phyloP scores from a whole-genome alignment of 2,329 filamentous ascomycete genomes.

The Exophiala xenobiotica region DNA sequence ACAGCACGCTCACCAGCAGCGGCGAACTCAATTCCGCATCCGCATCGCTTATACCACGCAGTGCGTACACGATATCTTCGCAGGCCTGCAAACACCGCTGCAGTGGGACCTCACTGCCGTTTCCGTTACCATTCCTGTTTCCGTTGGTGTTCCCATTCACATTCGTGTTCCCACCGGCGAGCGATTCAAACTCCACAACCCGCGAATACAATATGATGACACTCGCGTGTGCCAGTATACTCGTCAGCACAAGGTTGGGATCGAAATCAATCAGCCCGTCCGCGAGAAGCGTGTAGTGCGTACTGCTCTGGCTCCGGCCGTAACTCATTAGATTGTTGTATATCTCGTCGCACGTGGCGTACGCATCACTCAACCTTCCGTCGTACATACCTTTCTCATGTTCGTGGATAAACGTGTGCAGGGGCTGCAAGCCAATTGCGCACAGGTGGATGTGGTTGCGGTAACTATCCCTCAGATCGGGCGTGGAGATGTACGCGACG shows the following conservation, averaged over 20 bases:
- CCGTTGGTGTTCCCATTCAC: too few relatives aligned
- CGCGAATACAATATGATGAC: slow-evolving; percentile 28
- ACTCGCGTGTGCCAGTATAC: slow-evolving; percentile 24
- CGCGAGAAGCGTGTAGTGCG: slow-evolving; percentile 28
- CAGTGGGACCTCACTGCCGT: slow-evolving; percentile 19
- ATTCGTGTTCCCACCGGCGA: too few relatives aligned
- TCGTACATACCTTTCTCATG: slow-evolving; percentile 21
- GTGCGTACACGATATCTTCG: slow-evolving; percentile 23
- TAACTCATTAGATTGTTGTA: slow-evolving; percentile 31
- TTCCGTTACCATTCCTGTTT: neutral
- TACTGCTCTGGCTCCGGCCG: slow-evolving; percentile 18
- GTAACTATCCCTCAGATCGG: slow-evolving; percentile 28
- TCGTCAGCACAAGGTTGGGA: slow-evolving; percentile 28
- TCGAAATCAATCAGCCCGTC: slow-evolving; percentile 30
- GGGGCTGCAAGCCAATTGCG: slow-evolving; percentile 29
- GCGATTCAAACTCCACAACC: slow-evolving; percentile 20
- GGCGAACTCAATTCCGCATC: slow-evolving; percentile 29
- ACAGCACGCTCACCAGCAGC: slow-evolving; percentile 23
- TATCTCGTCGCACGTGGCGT: slow-evolving; percentile 27
- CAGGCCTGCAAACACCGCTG: slow-evolving; percentile 26
- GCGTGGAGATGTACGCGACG: slow-evolving; percentile 28
- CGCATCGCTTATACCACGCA: slow-evolving; percentile 28
- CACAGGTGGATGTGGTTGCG: slow-evolving; percentile 26
- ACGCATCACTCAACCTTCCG: slow-evolving; percentile 12
- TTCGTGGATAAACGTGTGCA: slow-evolving; percentile 28